Percentiles rank a stretch among this genome's conserved stretches.
Conservation (phyloP, 2,329 filamentous ascomycete species). For the Stachybotrys echinatus region DNA sequence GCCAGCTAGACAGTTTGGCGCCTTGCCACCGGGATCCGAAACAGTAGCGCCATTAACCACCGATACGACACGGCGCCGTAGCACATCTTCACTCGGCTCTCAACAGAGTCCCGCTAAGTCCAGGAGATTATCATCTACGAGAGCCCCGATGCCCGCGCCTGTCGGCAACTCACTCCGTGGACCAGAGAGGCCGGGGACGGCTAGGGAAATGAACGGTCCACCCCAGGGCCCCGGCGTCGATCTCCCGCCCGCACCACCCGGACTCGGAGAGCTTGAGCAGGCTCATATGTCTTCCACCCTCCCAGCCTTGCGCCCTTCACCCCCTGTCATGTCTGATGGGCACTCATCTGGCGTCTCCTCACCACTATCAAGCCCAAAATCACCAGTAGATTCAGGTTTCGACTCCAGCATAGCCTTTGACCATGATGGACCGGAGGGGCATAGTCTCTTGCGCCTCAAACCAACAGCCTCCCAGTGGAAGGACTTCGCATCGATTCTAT, state of each 20-base stretch:
- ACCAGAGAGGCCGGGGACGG: neutral
- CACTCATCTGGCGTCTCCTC: neutral
- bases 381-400: constrained; percentile 8
- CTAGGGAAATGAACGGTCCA: neutral
- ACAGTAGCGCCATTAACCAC: neutral
- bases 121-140: neutral
- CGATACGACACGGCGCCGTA: neutral
- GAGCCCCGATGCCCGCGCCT: neutral
- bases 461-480: constrained; percentile 28
- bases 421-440: constrained; percentile 22
- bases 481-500: constrained; percentile 29
- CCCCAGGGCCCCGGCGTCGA: neutral
- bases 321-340: neutral
- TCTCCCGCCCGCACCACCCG: neutral
- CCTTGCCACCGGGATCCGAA: neutral
- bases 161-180: neutral
- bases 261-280: neutral
- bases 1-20: neutral
- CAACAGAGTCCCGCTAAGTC: neutral
- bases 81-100: neutral
- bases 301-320: neutral
- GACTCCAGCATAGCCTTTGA: constrained; percentile 24
- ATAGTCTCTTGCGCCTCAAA: constrained; percentile 25
- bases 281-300: neutral
- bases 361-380: neutral